Evolutionary conservation across 2,329 filamentous ascomycete species (phyloP), one percentile per base, ranked within the genome.

Genomic region (Trichoderma sp.): DNA sequence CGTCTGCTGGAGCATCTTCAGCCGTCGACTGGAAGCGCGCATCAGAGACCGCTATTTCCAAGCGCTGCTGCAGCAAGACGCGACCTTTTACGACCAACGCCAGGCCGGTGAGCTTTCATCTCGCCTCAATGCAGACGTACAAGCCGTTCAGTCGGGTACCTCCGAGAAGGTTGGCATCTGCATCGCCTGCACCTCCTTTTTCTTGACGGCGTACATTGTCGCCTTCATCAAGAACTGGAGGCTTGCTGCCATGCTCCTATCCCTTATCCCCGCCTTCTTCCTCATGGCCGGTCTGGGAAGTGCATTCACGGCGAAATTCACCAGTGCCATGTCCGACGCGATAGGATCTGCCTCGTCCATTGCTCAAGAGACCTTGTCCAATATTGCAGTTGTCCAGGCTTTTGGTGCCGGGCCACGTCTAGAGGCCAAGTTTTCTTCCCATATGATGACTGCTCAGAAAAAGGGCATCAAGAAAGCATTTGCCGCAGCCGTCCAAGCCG

Each of bases 131-230:
- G 84, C 85, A 68, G 90, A 93, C 75, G 90, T 92, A 39, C 87
- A 90, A 72, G 86, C 88, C 1, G 88, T 93, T 66, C 90, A 91
- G 76, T 86, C 87, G 0, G 91, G 91, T 15, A 92, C 90, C 0
- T 90, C 88, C 1, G 91, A 93, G 79, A 93, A 93, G 78, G 90
- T 92, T 17, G 90, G 90, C 66, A 87, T 92, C 39, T 86, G 87
- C 74, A 83, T 93, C 5, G 85, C 86, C 28, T 89, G 86, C 65
- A 79, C 88, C 11, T 88, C 88, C 2, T 93, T 92, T 78, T 92
- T 92, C 76, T 77, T 92, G 68, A 89, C 91, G 0, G 88, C 90
- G 3, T 92, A 91, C 73, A 83, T 90, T 5, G 87, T 93, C 17
- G 89, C 90, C 2, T 93, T 93, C 74, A 87, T 89, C 77, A 89